These are phyloP conservation scores for Boletus subcaerulescens DNA, from an alignment of 768 basidiomycete species.

Conservation along the genomic window DNA sequence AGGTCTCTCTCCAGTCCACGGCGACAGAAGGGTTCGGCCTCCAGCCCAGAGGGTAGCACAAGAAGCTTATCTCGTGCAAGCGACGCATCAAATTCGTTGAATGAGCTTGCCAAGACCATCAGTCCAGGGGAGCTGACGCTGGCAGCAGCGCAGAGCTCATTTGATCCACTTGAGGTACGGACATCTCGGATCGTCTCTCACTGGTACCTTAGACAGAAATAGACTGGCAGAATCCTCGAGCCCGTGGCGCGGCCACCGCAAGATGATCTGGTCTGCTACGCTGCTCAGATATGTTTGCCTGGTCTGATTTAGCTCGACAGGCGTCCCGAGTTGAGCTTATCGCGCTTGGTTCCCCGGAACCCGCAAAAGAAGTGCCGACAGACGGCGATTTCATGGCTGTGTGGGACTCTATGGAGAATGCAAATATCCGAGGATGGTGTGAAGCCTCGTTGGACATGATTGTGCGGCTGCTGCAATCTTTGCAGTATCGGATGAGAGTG, in stretches of 20 bases:
- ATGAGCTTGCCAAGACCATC: constrained; percentile 24
- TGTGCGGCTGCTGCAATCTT: constrained; percentile 50
- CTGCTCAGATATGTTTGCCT: neutral
- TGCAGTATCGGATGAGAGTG: constrained; percentile 46
- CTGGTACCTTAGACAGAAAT: constrained; percentile 6
- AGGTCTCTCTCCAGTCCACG: constrained; percentile 32
- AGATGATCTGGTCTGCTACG: constrained; percentile 21
- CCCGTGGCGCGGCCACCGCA: neutral
- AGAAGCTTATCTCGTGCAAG: constrained; percentile 32
- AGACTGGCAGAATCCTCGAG: constrained; percentile 8
- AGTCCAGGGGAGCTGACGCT: constrained; percentile 34
- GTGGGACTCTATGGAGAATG: constrained; percentile 54
- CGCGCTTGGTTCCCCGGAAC: constrained; percentile 68
- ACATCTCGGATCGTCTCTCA: neutral
- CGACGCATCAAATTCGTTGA: constrained; percentile 21
- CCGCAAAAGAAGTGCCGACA: constrained; percentile 16
- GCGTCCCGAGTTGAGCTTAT: constrained; percentile 56
- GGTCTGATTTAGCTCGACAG: constrained; percentile 27
- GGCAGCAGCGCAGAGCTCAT: constrained; percentile 17
- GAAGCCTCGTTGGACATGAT: constrained; percentile 52
- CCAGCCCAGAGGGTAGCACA: constrained; percentile 34
- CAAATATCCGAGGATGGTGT: constrained; percentile 66
- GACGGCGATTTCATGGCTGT: constrained; percentile 47
- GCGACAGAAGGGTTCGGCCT: constrained; percentile 34
- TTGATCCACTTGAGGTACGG: constrained; percentile 20